These are phyloP conservation scores for Thelonectria olida DNA, from an alignment of 2,329 filamentous ascomycete genomes.

Conservation along the genomic window DNA sequence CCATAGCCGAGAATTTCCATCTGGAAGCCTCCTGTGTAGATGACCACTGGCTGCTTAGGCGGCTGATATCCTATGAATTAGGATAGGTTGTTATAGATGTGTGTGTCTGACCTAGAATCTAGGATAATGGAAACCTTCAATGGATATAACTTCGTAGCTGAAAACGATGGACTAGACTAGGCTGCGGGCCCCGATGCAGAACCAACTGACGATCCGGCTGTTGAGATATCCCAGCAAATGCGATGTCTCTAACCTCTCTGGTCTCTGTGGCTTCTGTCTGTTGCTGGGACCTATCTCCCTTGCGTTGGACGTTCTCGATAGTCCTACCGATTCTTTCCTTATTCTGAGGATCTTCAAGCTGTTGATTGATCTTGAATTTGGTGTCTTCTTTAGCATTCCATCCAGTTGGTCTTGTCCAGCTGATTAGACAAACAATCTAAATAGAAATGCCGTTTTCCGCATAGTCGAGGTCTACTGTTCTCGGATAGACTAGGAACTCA, in stretches of 20 bases:
- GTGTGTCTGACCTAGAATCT: background rate
- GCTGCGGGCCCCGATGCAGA: no score
- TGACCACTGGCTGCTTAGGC: background rate
- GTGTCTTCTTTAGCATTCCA: background rate
- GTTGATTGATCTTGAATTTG: background rate
- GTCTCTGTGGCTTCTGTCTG: background rate
- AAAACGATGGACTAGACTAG: background rate
- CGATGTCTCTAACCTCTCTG: no score
- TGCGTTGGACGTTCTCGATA: background rate
- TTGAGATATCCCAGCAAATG: no score
- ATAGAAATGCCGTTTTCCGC: conserved; percentile 1
- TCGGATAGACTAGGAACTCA: no score
- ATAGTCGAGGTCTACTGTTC: no score
- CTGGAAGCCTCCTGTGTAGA: background rate
- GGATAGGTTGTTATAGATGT: conserved; percentile 3
- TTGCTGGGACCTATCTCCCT: background rate
- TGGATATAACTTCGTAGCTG: background rate
- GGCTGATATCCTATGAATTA: background rate
- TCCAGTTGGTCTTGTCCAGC: background rate
- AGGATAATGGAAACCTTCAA: conserved; percentile 5
- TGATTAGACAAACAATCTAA: background rate
- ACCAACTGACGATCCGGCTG: no score
- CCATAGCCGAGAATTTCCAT: conserved; percentile 17
- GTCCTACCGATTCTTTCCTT: background rate
- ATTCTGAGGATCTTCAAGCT: background rate